Evolutionary conservation across 768 basidiomycete species (phyloP).

Genomic region (Filobasidium floriforme): DNA sequence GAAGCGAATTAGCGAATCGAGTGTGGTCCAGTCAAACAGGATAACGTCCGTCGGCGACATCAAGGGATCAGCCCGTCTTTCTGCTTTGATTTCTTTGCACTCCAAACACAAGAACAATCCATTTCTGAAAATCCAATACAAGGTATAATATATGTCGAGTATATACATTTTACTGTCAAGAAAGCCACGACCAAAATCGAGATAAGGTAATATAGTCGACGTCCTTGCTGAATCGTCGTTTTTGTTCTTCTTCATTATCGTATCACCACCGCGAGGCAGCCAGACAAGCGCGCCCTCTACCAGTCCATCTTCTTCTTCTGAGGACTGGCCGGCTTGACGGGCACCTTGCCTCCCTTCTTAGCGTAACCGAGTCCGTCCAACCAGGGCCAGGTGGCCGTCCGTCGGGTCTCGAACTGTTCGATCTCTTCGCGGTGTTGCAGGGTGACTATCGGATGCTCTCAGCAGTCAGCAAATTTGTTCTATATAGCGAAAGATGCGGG

Average conservation of each 20-base stretch:
- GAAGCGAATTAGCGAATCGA: no score
- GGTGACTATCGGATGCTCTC: constrained; percentile 59
- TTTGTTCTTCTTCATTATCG: neutral
- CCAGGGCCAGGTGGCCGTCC: constrained; percentile 85
- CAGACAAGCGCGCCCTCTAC: constrained; percentile 23
- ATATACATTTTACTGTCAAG: no score
- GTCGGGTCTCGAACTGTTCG: constrained; percentile 64
- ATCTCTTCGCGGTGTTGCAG: constrained; percentile 71
- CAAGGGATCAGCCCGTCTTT: no score
- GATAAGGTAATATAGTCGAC: neutral
- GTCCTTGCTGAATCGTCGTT: neutral
- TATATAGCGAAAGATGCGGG: neutral
- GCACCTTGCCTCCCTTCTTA: constrained; percentile 53
- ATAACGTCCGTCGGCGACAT: no score
- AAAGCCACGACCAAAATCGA: no score
- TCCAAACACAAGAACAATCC: no score
- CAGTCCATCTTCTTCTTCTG: constrained; percentile 44
- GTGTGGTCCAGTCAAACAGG: no score
- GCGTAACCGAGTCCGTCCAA: constrained; percentile 86
- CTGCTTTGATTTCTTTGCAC: no score
- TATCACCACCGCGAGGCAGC: neutral
- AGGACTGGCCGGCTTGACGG: constrained; percentile 32
- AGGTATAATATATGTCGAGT: no score
- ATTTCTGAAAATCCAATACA: no score
- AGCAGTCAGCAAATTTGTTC: no score